These are phyloP conservation scores for Candida caryicola DNA, from an alignment of 805 yeast genomes.

Conservation along the genomic window DNA sequence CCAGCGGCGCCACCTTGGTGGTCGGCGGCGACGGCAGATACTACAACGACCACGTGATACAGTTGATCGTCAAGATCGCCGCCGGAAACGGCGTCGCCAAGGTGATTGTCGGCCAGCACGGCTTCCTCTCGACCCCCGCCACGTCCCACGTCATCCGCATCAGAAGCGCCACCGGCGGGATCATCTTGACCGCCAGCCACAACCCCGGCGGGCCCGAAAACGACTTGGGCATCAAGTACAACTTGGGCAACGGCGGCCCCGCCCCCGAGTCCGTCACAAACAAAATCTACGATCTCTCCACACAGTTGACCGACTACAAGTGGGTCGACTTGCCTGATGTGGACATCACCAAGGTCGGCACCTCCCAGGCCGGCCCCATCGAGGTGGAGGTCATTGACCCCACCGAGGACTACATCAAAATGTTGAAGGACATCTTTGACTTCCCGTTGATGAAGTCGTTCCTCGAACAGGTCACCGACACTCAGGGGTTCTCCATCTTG, in stretches of 20 bases:
- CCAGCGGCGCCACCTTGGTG: slow-evolving; percentile 68
- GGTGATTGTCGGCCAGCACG: slow-evolving; percentile 82
- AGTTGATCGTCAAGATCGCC: slow-evolving; percentile 75
- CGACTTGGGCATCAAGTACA: slow-evolving; percentile 94
- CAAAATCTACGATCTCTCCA: slow-evolving; percentile 72
- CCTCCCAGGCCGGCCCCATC: slow-evolving; percentile 48
- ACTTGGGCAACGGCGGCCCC: slow-evolving; percentile 94
- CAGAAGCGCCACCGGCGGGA: slow-evolving; percentile 81
- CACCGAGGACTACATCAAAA: slow-evolving; percentile 69
- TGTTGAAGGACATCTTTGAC: slow-evolving; percentile 85
- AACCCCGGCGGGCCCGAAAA: slow-evolving; percentile 95
- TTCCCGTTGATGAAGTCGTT: slow-evolving; percentile 76
- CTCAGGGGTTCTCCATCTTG: slow-evolving; percentile 61
- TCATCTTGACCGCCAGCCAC: slow-evolving; percentile 93
- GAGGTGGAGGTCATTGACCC: slow-evolving; percentile 82
- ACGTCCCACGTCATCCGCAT: slow-evolving; percentile 90
- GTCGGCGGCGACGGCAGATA: slow-evolving; percentile 97
- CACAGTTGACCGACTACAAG: slow-evolving; percentile 57
- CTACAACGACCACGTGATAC: slow-evolving; percentile 79
- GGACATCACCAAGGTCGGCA: slow-evolving; percentile 61
- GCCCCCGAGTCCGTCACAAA: slow-evolving; percentile 95
- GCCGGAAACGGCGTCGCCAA: slow-evolving; percentile 90
- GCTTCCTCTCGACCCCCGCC: slow-evolving; percentile 92
- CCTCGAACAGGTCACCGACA: slow-evolving; percentile 43
- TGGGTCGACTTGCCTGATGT: slow-evolving; percentile 60